A percentile compares a stretch with the other conserved stretches of the same genome.
Conservation (phyloP, 192 early-diverging fungal species). For the Coemansia sp. region DNA sequence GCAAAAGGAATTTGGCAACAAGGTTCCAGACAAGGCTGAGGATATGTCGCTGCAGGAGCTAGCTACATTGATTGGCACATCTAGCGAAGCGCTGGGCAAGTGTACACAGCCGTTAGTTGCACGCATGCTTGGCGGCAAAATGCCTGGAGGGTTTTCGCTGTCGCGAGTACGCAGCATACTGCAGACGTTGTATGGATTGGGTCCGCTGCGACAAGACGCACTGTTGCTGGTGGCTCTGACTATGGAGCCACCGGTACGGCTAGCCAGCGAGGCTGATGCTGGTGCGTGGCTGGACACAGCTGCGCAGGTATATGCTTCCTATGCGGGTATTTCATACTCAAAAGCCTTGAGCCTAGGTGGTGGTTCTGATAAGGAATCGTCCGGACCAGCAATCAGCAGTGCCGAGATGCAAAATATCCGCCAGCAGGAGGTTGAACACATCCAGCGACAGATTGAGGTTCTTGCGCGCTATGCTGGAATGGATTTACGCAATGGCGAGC, state of each 20-base stretch:
- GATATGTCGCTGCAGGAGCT: conserved; percentile 80
- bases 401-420: conserved; percentile 82
- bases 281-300: conserved; percentile 58
- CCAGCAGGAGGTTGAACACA: conserved; percentile 66
- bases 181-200: conserved; percentile 71
- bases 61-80: conserved; percentile 59
- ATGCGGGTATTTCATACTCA: neutral
- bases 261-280: conserved; percentile 47
- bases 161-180: conserved; percentile 71
- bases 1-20: conserved; percentile 85
- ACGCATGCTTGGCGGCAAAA: conserved; percentile 82
- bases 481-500: conserved; percentile 69
- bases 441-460: conserved; percentile 80
- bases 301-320: conserved; percentile 76
- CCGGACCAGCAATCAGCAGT: conserved; percentile 77
- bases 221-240: conserved; percentile 75
- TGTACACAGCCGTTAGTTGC: conserved; percentile 70
- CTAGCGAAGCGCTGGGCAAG: conserved; percentile 76
- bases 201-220: conserved; percentile 73
- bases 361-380: too few species aligned
- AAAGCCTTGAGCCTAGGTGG: neutral
- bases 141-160: conserved; percentile 91
- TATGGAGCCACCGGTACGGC: conserved; percentile 76
- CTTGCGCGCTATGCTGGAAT: conserved; percentile 79
- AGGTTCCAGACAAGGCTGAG: conserved; percentile 87